A percentile compares a stretch with the other conserved stretches of the same genome.
Evolutionary conservation across 108 stramenopile species (phyloP).

Genomic region (Hondaea fermentalgiana): DNA sequence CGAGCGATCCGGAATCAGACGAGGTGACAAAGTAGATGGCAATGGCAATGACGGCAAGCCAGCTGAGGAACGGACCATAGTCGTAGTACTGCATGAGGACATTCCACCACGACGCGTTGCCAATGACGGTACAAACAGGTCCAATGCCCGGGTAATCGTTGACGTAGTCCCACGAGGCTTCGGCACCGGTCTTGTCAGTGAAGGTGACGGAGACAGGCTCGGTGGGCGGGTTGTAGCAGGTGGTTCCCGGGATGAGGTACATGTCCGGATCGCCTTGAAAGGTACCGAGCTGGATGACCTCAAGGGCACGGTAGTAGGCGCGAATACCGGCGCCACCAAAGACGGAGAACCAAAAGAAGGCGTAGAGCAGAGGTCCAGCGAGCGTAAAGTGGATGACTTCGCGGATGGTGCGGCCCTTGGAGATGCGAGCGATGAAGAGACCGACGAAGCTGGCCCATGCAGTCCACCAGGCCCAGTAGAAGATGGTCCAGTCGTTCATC

Average conservation of each 20-base stretch:
- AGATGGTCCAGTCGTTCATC: slow-evolving; percentile 57
- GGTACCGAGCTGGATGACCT: background rate
- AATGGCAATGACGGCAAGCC: slow-evolving; percentile 39
- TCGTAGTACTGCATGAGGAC: slow-evolving; percentile 46
- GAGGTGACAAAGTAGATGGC: slow-evolving; percentile 56
- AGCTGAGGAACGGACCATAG: slow-evolving; percentile 43
- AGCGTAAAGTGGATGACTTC: slow-evolving; percentile 37
- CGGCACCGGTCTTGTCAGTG: background rate
- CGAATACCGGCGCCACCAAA: slow-evolving; percentile 57
- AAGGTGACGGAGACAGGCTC: slow-evolving; percentile 30
- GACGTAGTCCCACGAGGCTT: background rate
- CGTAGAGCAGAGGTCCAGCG: slow-evolving; percentile 36
- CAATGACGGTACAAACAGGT: background rate
- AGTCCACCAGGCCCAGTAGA: slow-evolving; percentile 64
- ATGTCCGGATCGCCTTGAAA: slow-evolving; percentile 27
- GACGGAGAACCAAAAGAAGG: slow-evolving; percentile 48
- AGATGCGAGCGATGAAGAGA: slow-evolving; percentile 58
- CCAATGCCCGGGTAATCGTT: background rate
- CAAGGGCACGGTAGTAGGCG: slow-evolving; percentile 32
- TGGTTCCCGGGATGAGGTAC: slow-evolving; percentile 24
- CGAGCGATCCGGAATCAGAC: slow-evolving; percentile 58
- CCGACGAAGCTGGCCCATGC: slow-evolving; percentile 63
- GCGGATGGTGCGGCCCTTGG: slow-evolving; percentile 49
- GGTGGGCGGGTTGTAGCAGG: slow-evolving; percentile 51
- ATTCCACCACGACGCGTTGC: slow-evolving; percentile 43